Evolutionary conservation across 495 filamentous ascomycete genomes (phyloP).

Genomic region (Penicillium crystallinum): DNA sequence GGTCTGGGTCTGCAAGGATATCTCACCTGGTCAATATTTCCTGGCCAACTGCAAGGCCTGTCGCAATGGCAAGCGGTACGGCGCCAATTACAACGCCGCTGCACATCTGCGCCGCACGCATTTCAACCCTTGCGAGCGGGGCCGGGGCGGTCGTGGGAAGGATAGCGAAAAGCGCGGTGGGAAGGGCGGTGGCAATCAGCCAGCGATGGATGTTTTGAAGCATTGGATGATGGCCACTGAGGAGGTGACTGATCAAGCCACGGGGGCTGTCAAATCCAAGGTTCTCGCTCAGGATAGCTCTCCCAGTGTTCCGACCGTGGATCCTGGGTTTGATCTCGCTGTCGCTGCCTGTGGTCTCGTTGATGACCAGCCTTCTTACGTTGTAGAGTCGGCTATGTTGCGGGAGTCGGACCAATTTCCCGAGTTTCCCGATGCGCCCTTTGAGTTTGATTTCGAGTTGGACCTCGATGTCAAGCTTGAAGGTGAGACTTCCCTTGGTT

Average conservation of each 20-base stretch:
- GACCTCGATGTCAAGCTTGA: background rate
- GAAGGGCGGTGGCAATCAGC: conserved; percentile 78
- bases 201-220: conserved; percentile 75
- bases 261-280: background rate
- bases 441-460: conserved; percentile 9
- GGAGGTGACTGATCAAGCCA: conserved; percentile 30
- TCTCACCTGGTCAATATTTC: conserved; percentile 54
- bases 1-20: conserved; percentile 77
- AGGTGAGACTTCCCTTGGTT: background rate
- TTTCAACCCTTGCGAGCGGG: conserved; percentile 65
- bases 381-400: conserved; percentile 25
- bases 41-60: conserved; percentile 89
- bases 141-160: conserved; percentile 49
- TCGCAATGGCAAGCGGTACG: conserved; percentile 69
- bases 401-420: conserved; percentile 30
- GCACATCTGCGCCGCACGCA: conserved; percentile 88
- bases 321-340: background rate
- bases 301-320: background rate
- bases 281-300: background rate
- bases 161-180: conserved; percentile 66
- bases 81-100: conserved; percentile 92
- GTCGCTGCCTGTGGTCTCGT: background rate
- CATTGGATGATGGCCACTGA: conserved; percentile 75
- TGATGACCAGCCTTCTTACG: conserved; percentile 4
- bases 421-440: conserved; percentile 23